A percentile compares a stretch with the other conserved stretches of the same genome.
These are phyloP conservation scores for Candida tallmaniae DNA, from an alignment of 805 yeast species.

Conservation along the genomic window DNA sequence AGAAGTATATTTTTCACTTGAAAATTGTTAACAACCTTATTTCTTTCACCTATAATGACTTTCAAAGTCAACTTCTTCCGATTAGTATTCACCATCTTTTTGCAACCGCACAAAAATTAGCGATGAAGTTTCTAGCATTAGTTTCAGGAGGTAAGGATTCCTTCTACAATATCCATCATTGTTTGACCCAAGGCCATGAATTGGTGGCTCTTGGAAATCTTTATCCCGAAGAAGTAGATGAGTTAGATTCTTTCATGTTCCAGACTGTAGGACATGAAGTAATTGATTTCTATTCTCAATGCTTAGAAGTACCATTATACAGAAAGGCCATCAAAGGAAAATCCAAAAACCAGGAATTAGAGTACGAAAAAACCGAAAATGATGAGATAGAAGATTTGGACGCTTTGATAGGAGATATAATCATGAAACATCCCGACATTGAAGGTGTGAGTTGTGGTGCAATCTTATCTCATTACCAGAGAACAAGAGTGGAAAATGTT, in stretches of 20 bases:
- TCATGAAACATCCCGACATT: constrained; percentile 58
- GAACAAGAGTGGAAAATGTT: constrained; percentile 90
- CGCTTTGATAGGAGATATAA: constrained; percentile 46
- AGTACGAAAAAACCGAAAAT: constrained; percentile 58
- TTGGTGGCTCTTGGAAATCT: constrained; percentile 81
- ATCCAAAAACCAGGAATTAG: constrained; percentile 61
- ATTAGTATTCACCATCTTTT: too few relatives aligned
- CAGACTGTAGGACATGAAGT: constrained; percentile 95
- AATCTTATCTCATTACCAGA: constrained; percentile 88
- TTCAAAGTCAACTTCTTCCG: too few relatives aligned
- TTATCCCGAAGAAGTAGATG: constrained; percentile 47
- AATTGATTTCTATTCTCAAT: constrained; percentile 57
- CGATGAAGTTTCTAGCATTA: constrained; percentile 87
- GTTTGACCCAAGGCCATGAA: constrained; percentile 82
- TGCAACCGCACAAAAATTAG: not conserved
- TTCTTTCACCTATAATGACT: too few relatives aligned
- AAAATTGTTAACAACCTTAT: too few relatives aligned
- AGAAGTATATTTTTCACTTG: too few relatives aligned
- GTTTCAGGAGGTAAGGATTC: constrained; percentile 97
- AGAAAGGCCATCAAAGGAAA: constrained; percentile 59
- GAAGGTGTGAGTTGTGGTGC: constrained; percentile 95
- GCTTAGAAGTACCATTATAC: constrained; percentile 78
- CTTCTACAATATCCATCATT: constrained; percentile 82
- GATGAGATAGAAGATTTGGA: constrained; percentile 90
- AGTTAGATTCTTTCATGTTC: constrained; percentile 92